These are phyloP conservation scores for Sistotremastrum niveocremeum DNA, from an alignment of 768 basidiomycete genomes.

Conservation along the genomic window DNA sequence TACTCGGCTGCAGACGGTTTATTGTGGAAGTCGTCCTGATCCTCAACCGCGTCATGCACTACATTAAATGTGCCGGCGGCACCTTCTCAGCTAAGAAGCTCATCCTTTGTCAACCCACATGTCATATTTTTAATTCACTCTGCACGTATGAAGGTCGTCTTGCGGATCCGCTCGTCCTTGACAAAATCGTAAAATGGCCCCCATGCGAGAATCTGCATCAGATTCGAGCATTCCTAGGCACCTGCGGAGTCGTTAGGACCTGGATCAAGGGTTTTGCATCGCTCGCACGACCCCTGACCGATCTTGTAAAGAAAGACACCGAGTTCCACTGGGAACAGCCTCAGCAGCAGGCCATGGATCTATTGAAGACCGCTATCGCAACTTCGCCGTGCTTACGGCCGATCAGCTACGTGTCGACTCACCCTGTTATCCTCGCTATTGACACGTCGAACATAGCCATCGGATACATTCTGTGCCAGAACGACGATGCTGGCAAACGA, in stretches of 20 bases:
- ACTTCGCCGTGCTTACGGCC: conserved; percentile 8
- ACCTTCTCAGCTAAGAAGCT: conserved; percentile 26
- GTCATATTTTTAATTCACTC: conserved; percentile 22
- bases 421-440: conserved; percentile 10
- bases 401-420: conserved; percentile 10
- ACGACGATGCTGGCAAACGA: conserved; percentile 6
- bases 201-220: conserved; percentile 9
- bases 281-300: conserved; percentile 7
- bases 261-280: conserved; percentile 14
- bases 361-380: conserved; percentile 8
- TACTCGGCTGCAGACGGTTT: conserved; percentile 22
- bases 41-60: conserved; percentile 24
- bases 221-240: conserved; percentile 15
- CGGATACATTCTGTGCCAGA: conserved; percentile 16
- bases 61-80: conserved; percentile 21
- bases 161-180: conserved; percentile 14
- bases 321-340: conserved; percentile 9
- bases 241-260: conserved; percentile 8
- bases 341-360: conserved; percentile 6
- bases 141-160: conserved; percentile 22
- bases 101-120: conserved; percentile 14
- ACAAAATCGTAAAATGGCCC: conserved; percentile 16
- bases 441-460: conserved; percentile 14
- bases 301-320: conserved; percentile 11
- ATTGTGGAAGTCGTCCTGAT: conserved; percentile 26